These are phyloP conservation scores for Nemania serpens DNA, from an alignment of 2,329 filamentous ascomycete genomes.

Conservation along the genomic window DNA sequence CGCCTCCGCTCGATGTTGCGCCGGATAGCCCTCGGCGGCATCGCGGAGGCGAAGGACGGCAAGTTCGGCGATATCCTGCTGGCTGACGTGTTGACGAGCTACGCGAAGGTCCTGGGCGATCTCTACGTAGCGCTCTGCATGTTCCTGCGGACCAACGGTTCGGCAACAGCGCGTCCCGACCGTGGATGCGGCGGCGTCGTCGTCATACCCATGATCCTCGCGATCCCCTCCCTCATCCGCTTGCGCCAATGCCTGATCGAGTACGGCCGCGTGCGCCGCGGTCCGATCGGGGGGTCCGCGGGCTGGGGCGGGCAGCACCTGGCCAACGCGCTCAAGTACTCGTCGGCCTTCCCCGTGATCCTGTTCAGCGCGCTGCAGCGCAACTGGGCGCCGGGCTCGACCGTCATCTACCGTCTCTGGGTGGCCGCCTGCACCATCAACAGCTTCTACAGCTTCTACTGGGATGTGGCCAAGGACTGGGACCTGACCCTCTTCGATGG, in stretches of 20 bases:
- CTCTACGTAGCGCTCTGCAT: constrained; percentile 89
- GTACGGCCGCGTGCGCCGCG: constrained; percentile 71
- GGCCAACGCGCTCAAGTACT: constrained; percentile 93
- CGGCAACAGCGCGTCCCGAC: constrained; percentile 80
- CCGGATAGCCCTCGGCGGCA: constrained; percentile 80
- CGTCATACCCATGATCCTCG: constrained; percentile 83
- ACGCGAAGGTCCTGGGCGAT: constrained; percentile 89
- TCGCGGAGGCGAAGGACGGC: constrained; percentile 84
- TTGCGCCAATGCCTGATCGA: constrained; percentile 92
- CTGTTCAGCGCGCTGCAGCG: constrained; percentile 77
- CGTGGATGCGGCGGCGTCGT: constrained; percentile 78
- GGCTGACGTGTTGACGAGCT: constrained; percentile 92
- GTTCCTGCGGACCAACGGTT: constrained; percentile 74
- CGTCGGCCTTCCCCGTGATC: constrained; percentile 91
- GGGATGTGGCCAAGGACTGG: constrained; percentile 97
- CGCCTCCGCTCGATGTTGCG: constrained; percentile 77
- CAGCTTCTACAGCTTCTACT: constrained; percentile 95
- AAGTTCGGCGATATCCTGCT: constrained; percentile 95
- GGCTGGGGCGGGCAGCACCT: constrained; percentile 86
- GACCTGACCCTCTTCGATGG: constrained; percentile 81
- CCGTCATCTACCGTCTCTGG: constrained; percentile 63
- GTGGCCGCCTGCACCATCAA: constrained; percentile 77
- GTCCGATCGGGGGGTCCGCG: constrained; percentile 57
- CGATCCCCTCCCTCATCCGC: constrained; percentile 81
- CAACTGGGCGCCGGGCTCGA: constrained; percentile 45